Conservation (phyloP, 495 filamentous ascomycete genomes). For the Hypoxylon intermedium region DNA sequence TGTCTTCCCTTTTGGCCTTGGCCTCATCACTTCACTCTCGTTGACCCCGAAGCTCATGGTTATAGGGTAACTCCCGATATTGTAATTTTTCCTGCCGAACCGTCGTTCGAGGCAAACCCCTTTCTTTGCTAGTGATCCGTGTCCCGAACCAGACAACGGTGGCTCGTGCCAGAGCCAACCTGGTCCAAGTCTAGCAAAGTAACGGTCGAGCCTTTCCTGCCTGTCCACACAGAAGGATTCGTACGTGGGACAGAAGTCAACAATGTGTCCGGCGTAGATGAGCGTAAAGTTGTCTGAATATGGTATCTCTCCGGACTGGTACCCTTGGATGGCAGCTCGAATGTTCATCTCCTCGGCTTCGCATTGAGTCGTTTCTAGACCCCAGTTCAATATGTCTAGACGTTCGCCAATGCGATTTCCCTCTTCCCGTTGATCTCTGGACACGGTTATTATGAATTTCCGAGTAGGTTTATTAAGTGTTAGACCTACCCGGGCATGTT, state of each 20-base stretch:
- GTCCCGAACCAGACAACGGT: conserved; percentile 42
- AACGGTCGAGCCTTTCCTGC: conserved; percentile 50
- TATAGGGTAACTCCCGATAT: conserved; percentile 19
- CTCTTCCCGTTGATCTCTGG: conserved; percentile 36
- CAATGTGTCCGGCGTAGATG: conserved; percentile 55
- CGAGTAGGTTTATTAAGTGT: neutral
- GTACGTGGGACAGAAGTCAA: conserved; percentile 50
- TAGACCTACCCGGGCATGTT: conserved; percentile 47
- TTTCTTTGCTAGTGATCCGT: conserved; percentile 38
- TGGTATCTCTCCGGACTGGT: conserved; percentile 49
- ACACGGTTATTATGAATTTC: conserved; percentile 11
- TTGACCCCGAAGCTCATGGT: conserved; percentile 19
- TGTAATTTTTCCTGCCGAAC: neutral
- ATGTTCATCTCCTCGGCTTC: conserved; percentile 53
- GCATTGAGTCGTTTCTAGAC: conserved; percentile 45
- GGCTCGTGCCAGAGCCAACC: conserved; percentile 62
- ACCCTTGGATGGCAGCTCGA: conserved; percentile 51
- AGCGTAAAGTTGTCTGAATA: conserved; percentile 52
- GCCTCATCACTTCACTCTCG: conserved; percentile 4
- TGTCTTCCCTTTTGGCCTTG: neutral
- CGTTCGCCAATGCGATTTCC: conserved; percentile 42
- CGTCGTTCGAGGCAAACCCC: conserved; percentile 34
- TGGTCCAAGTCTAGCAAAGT: conserved; percentile 45
- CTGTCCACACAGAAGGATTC: conserved; percentile 48
- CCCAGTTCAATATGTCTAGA: conserved; percentile 39